Base-by-base conservation (phyloP, 1,139 yeast species). In the Entelexis paramagnoliae region DNA sequence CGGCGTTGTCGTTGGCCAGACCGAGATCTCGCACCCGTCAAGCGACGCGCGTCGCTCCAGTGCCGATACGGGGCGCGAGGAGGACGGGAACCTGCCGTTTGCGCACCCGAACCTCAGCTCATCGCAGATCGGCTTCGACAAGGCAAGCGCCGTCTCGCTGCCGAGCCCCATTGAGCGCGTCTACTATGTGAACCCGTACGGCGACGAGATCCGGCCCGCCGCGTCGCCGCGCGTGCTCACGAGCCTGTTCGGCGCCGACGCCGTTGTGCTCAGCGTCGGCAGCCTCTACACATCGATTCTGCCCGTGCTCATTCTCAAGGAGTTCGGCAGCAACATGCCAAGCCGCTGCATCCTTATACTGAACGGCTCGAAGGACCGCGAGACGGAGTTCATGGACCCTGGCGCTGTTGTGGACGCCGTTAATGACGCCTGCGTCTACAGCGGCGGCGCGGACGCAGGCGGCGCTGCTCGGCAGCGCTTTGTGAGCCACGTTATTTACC, bases 1-100 rank as follows among this genome's bases (percentile, higher is more conserved):
- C 1, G 71, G 77, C 8, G 71, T 83, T 2, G 83, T 89, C 35
- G 83, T 93, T 0, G 97, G 97, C n/a, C 97, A 89, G 65, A 83
- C 93, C 3, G 95, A 88, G 62, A 89, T 89, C 9, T 87, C 96
- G 0, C 97, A 89, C 66, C 96, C 96, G 2, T 2, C 59, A 54
- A 16, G 24, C 35, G 17, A 20, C 43, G 2, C 22, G 24, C 5
- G 4, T 11, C 17, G 35, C n/a, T 8, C 17, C 4, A 10, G 24
- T 1, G 7, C 20, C n/a, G 38, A 11, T 13, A n/a, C 11, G 26
- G 16, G 26, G 10, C n/a, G 17, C 22, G 49, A 50, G 13, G 79
- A 75, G 51, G 86, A 81, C 33, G 86, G 81, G 34, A 74, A 77
- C 20, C 82, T 88, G 2, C 86, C 83, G 49, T 83, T 83, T 60